Percentiles rank a stretch among this genome's conserved stretches.
Conservation (phyloP, 2,329 filamentous ascomycete genomes). For the Aspergillus carbonarius region DNA sequence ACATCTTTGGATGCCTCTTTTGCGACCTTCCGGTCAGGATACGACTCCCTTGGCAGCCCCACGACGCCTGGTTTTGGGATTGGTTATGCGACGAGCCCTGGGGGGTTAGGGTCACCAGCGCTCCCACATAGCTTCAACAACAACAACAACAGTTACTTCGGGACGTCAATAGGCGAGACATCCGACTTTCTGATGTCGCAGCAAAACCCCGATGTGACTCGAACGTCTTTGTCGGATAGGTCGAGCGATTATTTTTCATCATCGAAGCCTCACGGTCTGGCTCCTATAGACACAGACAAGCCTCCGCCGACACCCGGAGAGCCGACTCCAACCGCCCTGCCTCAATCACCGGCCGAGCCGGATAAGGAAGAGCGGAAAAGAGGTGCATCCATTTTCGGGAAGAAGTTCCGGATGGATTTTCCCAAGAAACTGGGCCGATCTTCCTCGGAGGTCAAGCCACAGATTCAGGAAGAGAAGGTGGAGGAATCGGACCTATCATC, state of each 20-base stretch:
- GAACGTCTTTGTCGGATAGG: constrained; percentile 60
- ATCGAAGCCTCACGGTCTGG: constrained; percentile 47
- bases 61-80: constrained; percentile 76
- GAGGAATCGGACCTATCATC: constrained; percentile 56
- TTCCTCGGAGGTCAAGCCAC: constrained; percentile 68
- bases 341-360: constrained; percentile 54
- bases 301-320: constrained; percentile 47
- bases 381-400: constrained; percentile 66
- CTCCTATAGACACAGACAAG: constrained; percentile 51
- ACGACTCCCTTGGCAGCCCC: constrained; percentile 61
- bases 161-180: constrained; percentile 33
- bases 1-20: constrained; percentile 34
- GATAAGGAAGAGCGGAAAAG: constrained; percentile 63
- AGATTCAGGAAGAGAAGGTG: constrained; percentile 70
- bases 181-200: constrained; percentile 48
- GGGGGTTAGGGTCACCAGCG: constrained; percentile 38
- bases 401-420: constrained; percentile 74
- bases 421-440: constrained; percentile 79
- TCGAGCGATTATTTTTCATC: constrained; percentile 75
- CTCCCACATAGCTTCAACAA: constrained; percentile 18
- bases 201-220: constrained; percentile 48
- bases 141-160: constrained; percentile 31
- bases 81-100: constrained; percentile 67
- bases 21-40: constrained; percentile 61
- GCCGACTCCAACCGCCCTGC: constrained; percentile 45